Evolutionary conservation across 345 rosid genomes (phyloP).

Genomic region (Pistacia vera): DNA sequence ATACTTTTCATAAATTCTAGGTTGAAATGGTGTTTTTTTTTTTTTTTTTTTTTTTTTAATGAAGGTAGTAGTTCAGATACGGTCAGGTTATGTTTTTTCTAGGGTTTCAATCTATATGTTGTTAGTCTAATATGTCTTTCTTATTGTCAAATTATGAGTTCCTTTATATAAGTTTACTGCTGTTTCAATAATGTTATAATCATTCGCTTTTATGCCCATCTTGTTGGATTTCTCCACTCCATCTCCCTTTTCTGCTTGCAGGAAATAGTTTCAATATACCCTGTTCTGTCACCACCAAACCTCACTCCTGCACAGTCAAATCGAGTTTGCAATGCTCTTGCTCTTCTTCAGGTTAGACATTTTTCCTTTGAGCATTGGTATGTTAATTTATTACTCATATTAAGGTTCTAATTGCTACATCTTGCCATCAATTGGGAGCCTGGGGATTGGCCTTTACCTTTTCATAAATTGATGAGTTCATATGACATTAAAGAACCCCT

Average conservation of each 20-base stretch:
- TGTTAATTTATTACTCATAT: conserved; percentile 12
- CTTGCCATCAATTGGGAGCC: not conserved
- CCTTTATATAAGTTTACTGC: not conserved
- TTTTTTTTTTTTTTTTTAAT: too few species aligned
- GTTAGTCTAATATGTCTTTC: not conserved
- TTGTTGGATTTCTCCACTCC: not conserved
- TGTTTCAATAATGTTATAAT: too few species aligned
- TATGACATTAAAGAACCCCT: not conserved
- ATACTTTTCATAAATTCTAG: not conserved
- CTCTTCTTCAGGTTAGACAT: conserved; percentile 86
- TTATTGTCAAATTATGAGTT: not conserved
- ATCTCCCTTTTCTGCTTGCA: conserved; percentile 30
- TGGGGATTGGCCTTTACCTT: not conserved
- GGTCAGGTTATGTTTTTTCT: not conserved
- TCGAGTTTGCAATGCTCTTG: conserved; percentile 97
- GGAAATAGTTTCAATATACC: conserved; percentile 97
- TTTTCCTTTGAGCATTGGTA: not conserved
- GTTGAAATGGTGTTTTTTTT: not conserved
- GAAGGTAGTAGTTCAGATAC: too few species aligned
- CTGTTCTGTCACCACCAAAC: conserved; percentile 92
- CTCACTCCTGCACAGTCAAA: conserved; percentile 89
- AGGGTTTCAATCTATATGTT: not conserved
- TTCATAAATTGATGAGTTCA: not conserved
- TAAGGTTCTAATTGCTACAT: not conserved
- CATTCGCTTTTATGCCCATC: not conserved